Base-by-base conservation (phyloP, 148 eudicot species). In the Camellia lanceoleosa region DNA sequence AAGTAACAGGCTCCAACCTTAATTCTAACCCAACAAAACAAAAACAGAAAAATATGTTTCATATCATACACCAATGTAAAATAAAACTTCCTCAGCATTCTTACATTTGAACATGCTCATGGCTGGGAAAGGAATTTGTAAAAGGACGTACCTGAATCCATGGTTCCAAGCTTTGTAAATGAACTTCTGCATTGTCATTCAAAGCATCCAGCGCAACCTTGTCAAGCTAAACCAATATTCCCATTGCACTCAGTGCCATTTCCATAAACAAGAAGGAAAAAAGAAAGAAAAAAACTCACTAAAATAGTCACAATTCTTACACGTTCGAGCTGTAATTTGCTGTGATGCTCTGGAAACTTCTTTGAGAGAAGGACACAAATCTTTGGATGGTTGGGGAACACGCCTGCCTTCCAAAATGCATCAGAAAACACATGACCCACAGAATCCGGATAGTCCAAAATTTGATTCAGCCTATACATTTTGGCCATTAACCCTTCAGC, bases 401-500 rank as follows among this genome's bases (percentile, higher is more conserved):
- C 83, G 20, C 99, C 97, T 4, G 97, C 85, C 82, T 93, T 96
- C 99, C 99, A 96, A 82, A 93, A 93, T 20, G 92, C 89, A 41
- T 96, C 98, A 9, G 99, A 96, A 82, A 85, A 96, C 49, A 80
- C 73, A 81, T 89, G 92, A 72, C 89, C 87, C 38, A 87, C 86
- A 41, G 92, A 86, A 84, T 96, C 98, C 3, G 99, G 99, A 76
- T 91, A 92, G 84, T 96, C 98, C 86, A 96, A 81, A 80, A 96
- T 90, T 71, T 96, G 99, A 83, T 93, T 93, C 70, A 96, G 84
- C 79, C 99, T 85, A 78, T 93, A 92, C 91, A 96, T 93, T 87
- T 96, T 96, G 46, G 98, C 93, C 97, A 96, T 89, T 4, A 96
- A 88, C 82, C 99, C 99, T 84, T 96, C 93, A 11, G 98, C 99